Base-by-base conservation (phyloP, 768 basidiomycete genomes). In the Paxillus rubicundulus region DNA sequence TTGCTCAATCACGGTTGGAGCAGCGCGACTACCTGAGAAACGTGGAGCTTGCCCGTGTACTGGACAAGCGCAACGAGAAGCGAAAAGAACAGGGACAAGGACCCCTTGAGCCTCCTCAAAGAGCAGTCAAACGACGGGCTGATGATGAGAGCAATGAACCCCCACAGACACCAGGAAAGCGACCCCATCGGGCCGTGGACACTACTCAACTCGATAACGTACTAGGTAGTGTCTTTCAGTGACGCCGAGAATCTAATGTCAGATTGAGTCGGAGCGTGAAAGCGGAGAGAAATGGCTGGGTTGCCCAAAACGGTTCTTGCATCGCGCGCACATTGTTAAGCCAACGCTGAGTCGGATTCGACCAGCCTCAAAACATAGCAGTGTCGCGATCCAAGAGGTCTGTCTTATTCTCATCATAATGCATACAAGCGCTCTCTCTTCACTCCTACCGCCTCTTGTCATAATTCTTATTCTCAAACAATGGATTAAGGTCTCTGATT, bases 1-100 rank as follows among this genome's bases (percentile, higher is more conserved):
- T 99, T 21, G 81, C 91, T 0, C 88, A 94, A 61, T 96, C 93
- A 20, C 83, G 79, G 63, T 74, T 81, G 28, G 97, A 98, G 70
- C 95, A 99, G 66, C 82, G 84, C 41, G 91, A 95, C 34, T 98
- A 99, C 70, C 80, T 98, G 48, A 84, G 81, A 67, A 95, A 97
- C 55, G 97, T 99, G 27, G 96, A 98, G 65, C 81, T 94, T 16
- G 95, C 94, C 2, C 82, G 87, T 10, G 84, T 95, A 38, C 68
- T 93, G 60, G 86, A 89, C 57, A 93, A 90, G 65, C 84, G 89
- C n/a, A 82, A 78, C 30, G 80, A 84, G 61, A 82, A 79, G 65
- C 83, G 84, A 64, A 77, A 71, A 53, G 77, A 81, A 65, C 81
- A 74, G 57, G 82, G 82, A 4, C 78, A 81, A 56, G 79, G 76